Evolutionary conservation across 805 yeast genomes (phyloP), one percentile per base, ranked within the genome.

Genomic region (Lipomyces yamadae): DNA sequence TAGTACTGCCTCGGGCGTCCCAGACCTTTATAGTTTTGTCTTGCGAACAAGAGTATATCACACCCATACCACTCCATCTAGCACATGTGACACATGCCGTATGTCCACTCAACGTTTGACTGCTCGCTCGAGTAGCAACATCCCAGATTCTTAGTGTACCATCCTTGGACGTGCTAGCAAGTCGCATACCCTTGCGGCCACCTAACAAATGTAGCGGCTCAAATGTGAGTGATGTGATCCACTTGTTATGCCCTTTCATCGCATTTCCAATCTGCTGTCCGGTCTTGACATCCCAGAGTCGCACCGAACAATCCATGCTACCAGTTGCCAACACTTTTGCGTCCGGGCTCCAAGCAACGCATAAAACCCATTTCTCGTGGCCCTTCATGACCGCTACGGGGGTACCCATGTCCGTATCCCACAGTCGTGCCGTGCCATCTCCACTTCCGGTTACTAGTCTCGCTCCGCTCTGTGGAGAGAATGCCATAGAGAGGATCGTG

Each of bases 341-440:
- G 77, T 91, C 90, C 2, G 99, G 98, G 29, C 96, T 89, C 88
- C 96, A 95, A 2, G 90, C 81, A 6, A 90, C 97, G 76, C 96
- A 89, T 56, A 95, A 80, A 5, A 95, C 98, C 97, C 98, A 95
- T 79, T 93, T 92, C 10, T 86, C 81, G 75, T 95, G 99, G 0
- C 98, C 98, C 4, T 82, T 74, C 61, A 95, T 80, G 0, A 96
- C 91, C 68, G 86, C 84, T 75, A 88, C 81, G 7, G 97, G 97
- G 0, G 99, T 95, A 72, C 91, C 95, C 0, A 98, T 93, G 73
- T 92, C 88, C 77, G 97, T 90, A 78, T 93, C 98, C 99, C 99
- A 95, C 58, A 94, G 85, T 76, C 98, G 83, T 1, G 98, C 98
- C 7, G 98, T 93, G 48, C 89, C 86, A 78, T 95, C 99, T 56